Percentiles rank a stretch among this genome's conserved stretches.
Conservation (phyloP, 129 eudicot genomes). For the Erigeron canadensis region DNA sequence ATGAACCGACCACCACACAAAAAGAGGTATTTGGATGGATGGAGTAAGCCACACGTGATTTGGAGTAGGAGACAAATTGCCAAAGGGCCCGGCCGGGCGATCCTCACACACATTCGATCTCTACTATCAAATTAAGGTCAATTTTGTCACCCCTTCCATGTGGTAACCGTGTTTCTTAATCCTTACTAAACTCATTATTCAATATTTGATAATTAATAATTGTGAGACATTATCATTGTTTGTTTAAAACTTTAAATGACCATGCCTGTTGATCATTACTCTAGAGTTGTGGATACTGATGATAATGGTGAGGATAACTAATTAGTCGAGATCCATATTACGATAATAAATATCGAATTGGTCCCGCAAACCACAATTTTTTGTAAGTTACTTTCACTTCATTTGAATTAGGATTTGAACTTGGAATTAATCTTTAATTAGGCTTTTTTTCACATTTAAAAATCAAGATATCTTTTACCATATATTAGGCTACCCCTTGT, state of each 20-base stretch:
- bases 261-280: too few species aligned
- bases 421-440: too few species aligned
- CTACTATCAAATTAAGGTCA: constrained; percentile 14
- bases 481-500: too few species aligned
- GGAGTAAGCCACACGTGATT: constrained; percentile 1
- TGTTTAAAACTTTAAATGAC: too few species aligned
- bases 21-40: constrained; percentile 7
- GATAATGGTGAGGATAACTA: neutral
- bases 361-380: too few species aligned
- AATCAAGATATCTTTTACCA: too few species aligned
- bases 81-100: constrained; percentile 13
- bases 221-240: too few species aligned
- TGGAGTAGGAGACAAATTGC: constrained; percentile 22
- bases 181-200: neutral
- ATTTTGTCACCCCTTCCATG: constrained; percentile 23
- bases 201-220: neutral
- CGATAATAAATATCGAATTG: too few species aligned
- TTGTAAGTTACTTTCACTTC: too few species aligned
- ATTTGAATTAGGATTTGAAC: too few species aligned
- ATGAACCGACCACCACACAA: constrained; percentile 23
- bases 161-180: constrained; percentile 5
- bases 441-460: too few species aligned
- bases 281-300: neutral
- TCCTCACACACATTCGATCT: neutral
- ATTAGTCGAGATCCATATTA: too few species aligned